Evolutionary conservation across 306 rosid genomes (phyloP).

Genomic region (Betula pendula): DNA sequence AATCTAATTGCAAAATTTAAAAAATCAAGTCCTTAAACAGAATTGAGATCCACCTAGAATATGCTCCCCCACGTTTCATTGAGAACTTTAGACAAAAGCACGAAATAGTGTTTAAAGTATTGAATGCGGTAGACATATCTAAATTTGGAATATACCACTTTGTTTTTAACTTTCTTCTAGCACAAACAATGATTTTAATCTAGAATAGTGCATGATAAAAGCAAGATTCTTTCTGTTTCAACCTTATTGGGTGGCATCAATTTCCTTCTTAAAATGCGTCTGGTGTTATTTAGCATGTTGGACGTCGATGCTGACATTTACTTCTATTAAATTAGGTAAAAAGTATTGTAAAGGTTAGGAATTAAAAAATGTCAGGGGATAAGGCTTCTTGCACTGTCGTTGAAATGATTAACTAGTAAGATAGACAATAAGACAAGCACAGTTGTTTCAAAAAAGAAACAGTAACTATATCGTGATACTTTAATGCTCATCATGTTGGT

Average conservation of each 20-base stretch:
- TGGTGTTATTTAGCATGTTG: conserved; percentile 20
- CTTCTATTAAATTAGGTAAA: background rate
- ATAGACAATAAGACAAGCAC: conserved; percentile 16
- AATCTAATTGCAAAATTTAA: no score
- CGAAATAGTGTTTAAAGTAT: conserved; percentile 2
- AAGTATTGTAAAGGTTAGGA: background rate
- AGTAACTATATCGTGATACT: background rate
- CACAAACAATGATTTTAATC: conserved; percentile 32
- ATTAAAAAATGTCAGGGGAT: background rate
- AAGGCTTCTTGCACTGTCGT: conserved; percentile 13
- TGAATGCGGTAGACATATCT: background rate
- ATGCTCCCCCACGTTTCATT: background rate
- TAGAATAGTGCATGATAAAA: conserved; percentile 33
- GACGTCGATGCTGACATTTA: conserved; percentile 14
- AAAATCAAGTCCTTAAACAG: no score
- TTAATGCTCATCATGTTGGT: no score
- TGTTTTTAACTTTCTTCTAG: conserved; percentile 32
- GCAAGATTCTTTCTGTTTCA: conserved; percentile 57
- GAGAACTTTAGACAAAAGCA: background rate
- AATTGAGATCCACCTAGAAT: no score
- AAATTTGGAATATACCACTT: conserved; percentile 30
- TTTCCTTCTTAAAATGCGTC: conserved; percentile 30
- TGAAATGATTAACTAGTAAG: background rate
- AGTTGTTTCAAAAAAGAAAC: background rate
- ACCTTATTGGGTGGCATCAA: conserved; percentile 43